Conservation (phyloP, 352 stramenopile species). For the Pelagophyceae sp. region DNA sequence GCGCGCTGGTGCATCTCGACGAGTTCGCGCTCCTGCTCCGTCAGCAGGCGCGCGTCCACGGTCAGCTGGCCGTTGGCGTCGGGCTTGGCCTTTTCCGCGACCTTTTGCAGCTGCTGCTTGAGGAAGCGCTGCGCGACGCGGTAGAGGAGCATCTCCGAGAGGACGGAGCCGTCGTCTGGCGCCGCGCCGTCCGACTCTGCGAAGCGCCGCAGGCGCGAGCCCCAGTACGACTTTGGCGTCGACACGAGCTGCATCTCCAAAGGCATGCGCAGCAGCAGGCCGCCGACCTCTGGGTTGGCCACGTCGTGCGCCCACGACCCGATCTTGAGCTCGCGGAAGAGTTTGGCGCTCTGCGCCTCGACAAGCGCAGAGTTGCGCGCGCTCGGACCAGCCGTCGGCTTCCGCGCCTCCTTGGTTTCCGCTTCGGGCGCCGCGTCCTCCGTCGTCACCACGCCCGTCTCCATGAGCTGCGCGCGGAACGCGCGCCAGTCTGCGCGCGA, state of each 20-base stretch:
- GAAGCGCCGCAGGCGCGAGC: neutral
- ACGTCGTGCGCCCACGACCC: neutral
- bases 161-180: neutral
- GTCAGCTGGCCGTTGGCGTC: neutral
- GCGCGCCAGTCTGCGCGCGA: constrained; percentile 21
- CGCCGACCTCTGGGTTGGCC: constrained; percentile 45
- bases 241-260: constrained; percentile 31
- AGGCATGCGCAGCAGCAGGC: constrained; percentile 48
- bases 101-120: neutral
- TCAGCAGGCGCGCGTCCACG: neutral
- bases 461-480: constrained; percentile 8
- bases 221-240: neutral
- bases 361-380: neutral
- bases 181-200: neutral
- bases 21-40: neutral
- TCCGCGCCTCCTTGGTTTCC: neutral
- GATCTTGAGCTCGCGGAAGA: neutral
- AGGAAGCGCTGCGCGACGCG: neutral
- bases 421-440: neutral
- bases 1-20: constrained; percentile 9
- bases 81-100: neutral
- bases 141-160: neutral
- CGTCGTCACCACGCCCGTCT: neutral
- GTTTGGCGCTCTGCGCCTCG: neutral
- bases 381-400: neutral